These are phyloP conservation scores for Babjeviella inositovora DNA, from an alignment of 805 yeast species.

Conservation along the genomic window DNA sequence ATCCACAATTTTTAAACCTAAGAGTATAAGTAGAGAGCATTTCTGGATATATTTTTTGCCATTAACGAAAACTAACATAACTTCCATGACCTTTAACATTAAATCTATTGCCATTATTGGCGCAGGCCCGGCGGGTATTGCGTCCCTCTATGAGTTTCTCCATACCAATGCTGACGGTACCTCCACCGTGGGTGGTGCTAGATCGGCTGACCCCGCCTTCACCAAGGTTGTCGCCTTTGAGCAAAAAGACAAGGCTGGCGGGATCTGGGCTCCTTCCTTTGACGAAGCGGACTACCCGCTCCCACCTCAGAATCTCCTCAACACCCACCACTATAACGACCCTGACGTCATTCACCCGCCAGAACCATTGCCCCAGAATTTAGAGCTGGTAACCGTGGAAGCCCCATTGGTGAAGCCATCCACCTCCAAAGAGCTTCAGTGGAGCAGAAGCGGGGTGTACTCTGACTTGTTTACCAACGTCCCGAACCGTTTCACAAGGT, in stretches of 20 bases:
- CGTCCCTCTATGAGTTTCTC: constrained; percentile 14
- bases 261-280: constrained; percentile 9
- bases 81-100: background rate
- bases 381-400: no score
- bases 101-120: constrained; percentile 16
- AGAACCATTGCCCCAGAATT: constrained; percentile 6
- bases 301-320: constrained; percentile 11
- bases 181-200: constrained; percentile 4
- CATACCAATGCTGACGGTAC: constrained; percentile 11
- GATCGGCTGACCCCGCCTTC: constrained; percentile 9
- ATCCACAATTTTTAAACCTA: no score
- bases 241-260: constrained; percentile 14
- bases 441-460: constrained; percentile 21
- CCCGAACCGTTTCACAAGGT: constrained; percentile 18
- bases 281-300: constrained; percentile 6
- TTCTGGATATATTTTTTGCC: no score
- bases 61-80: no score
- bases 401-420: constrained; percentile 6
- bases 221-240: constrained; percentile 13
- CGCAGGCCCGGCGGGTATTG: constrained; percentile 24
- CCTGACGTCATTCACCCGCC: constrained; percentile 13
- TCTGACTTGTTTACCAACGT: constrained; percentile 22
- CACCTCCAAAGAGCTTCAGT: constrained; percentile 14
- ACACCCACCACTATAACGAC: constrained; percentile 11
- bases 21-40: no score